phyloP scores from a whole-genome alignment of 192 early-diverging fungal genomes.

The Coemansia sp. region DNA sequence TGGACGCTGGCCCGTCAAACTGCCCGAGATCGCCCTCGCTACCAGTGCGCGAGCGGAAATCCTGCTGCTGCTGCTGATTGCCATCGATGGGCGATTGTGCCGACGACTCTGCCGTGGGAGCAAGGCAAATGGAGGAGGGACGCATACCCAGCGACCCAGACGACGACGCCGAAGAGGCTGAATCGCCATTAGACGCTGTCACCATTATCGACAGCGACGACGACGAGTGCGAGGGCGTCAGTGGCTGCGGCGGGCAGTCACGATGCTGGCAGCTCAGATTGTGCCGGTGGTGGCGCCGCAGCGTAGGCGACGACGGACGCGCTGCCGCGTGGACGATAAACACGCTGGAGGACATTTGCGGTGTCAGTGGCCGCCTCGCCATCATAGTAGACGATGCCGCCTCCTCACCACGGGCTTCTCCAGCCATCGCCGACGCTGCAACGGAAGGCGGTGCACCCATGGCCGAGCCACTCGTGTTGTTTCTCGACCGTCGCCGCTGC shows the following conservation, averaged over 20 bases:
- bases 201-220: slow-evolving; percentile 27
- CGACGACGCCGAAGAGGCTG: slow-evolving; percentile 5
- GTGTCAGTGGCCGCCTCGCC: slow-evolving; percentile 46
- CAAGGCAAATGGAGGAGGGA: background rate
- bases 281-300: slow-evolving; percentile 36
- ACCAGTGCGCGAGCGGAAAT: slow-evolving; percentile 39
- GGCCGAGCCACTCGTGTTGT: slow-evolving; percentile 30
- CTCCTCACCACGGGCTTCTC: slow-evolving; percentile 6
- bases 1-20: slow-evolving; percentile 50
- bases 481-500: slow-evolving; percentile 31
- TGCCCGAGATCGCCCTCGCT: slow-evolving; percentile 53
- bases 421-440: slow-evolving; percentile 16
- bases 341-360: slow-evolving; percentile 31
- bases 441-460: slow-evolving; percentile 8
- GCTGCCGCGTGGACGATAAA: slow-evolving; percentile 10
- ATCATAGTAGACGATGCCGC: slow-evolving; percentile 19
- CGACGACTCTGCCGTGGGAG: slow-evolving; percentile 2
- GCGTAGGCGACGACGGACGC: slow-evolving; percentile 25
- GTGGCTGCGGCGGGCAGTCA: slow-evolving; percentile 36
- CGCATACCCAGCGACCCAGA: slow-evolving; percentile 7
- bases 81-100: background rate
- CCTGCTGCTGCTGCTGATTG: slow-evolving; percentile 20
- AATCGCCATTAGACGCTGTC: background rate
- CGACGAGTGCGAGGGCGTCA: slow-evolving; percentile 47
- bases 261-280: slow-evolving; percentile 37